Conservation (phyloP, 2,329 filamentous ascomycete species). For the Colletotrichum destructivum region DNA sequence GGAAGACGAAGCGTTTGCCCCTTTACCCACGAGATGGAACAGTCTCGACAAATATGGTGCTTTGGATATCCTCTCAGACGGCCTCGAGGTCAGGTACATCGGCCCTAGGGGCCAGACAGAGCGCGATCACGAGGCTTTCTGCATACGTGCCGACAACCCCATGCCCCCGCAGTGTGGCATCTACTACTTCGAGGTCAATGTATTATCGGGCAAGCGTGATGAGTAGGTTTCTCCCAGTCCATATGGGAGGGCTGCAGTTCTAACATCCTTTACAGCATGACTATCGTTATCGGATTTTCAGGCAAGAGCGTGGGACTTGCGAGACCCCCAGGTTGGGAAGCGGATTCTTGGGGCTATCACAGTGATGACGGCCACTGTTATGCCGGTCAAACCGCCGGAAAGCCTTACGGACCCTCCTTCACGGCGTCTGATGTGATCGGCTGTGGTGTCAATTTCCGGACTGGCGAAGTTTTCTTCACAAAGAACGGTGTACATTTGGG, state of each 20-base stretch:
- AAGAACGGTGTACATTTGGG: slow-evolving; percentile 78
- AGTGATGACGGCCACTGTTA: slow-evolving; percentile 78
- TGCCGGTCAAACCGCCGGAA: slow-evolving; percentile 69
- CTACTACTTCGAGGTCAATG: slow-evolving; percentile 88
- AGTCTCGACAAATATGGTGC: slow-evolving; percentile 80
- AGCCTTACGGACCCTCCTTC: slow-evolving; percentile 71
- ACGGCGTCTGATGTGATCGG: slow-evolving; percentile 72
- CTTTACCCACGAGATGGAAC: slow-evolving; percentile 88
- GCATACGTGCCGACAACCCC: slow-evolving; percentile 85
- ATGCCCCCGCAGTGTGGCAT: slow-evolving; percentile 94
- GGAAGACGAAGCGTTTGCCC: slow-evolving; percentile 72
- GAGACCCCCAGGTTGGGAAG: slow-evolving; percentile 77
- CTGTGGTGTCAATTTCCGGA: slow-evolving; percentile 77
- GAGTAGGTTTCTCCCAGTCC: slow-evolving; percentile 62
- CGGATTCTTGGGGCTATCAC: slow-evolving; percentile 78
- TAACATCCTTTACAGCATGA: slow-evolving; percentile 59
- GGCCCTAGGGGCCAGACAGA: slow-evolving; percentile 63
- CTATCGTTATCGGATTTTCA: slow-evolving; percentile 75
- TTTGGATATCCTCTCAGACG: slow-evolving; percentile 82
- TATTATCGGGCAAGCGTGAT: slow-evolving; percentile 66
- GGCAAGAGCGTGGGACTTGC: slow-evolving; percentile 67
- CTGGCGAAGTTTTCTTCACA: slow-evolving; percentile 77
- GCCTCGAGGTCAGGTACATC: slow-evolving; percentile 77
- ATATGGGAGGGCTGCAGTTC: background rate
- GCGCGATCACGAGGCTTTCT: slow-evolving; percentile 81